Evolutionary conservation across 202 grass and related monocot genomes (phyloP), one percentile per base, ranked within the genome.

Genomic region (Bolboschoenoplectus hybrid): DNA sequence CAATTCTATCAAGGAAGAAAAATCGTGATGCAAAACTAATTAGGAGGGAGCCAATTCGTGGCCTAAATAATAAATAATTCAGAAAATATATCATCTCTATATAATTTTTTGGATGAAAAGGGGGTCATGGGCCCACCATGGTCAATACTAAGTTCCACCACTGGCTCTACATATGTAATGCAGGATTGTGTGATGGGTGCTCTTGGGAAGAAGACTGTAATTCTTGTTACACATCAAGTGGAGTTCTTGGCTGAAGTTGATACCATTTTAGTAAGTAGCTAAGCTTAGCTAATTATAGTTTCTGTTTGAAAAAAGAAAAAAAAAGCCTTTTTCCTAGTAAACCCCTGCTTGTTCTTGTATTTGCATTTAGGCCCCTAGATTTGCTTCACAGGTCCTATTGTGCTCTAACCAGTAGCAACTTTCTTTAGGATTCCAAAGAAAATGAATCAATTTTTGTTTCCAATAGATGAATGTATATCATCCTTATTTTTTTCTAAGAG

Each of bases 191-290:
- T 95, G 56, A 98, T 90, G 90, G 66, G 89, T 61, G 95, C 95
- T 91, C 90, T 98, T 74, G 80, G 87, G 44, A 69, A 95, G 63
- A 98, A 98, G 86, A 95, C 95, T 8, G 90, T 95, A 5, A 86
- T 94, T 86, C 95, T 98, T 72, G 95, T 98, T 74, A 98, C 93
- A 7, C 95, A 98, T 79, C 95, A 98, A 83, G 91, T 98, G 12
- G 95, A 98, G 82, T 98, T 95, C 79, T 85, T 98, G 6, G 84
- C 90, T 2, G 91, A 90, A 87, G 85, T 91, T 13, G 86, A 93
- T 82, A 66, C 85, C 41, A 95, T 98, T 80, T 67, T 98, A 84
- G 95, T 98, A 90, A 82, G 81, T 57, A 19, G 39, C 56, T 86
- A 62, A 49, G 20, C 10, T 19, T 75, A 38, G 2, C 11, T 40